Conservation (phyloP, 225 moss, liverwort and hornwort genomes). For the Anthoceros angustus region DNA sequence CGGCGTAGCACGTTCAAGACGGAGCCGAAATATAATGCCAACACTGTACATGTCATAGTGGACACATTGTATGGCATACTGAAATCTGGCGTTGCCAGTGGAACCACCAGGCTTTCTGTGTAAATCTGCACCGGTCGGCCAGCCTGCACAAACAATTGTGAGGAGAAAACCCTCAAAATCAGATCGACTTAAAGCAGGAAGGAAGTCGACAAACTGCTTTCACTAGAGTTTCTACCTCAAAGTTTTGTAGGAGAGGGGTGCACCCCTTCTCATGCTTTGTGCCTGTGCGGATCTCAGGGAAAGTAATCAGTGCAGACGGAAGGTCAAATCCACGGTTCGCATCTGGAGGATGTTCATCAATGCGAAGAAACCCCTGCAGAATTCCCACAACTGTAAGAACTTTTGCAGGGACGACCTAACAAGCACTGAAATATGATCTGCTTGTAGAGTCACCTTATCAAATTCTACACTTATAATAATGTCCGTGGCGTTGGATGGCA, state of each 20-base stretch:
- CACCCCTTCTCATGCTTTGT: conserved; percentile 9
- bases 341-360: conserved; percentile 96
- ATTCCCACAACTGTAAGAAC: neutral
- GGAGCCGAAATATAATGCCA: conserved; percentile 94
- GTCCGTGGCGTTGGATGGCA: conserved; percentile 37
- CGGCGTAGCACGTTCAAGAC: conserved; percentile 73
- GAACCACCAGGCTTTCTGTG: conserved; percentile 54
- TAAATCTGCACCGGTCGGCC: conserved; percentile 36
- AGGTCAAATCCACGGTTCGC: conserved; percentile 93
- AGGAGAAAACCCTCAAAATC: no score
- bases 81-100: conserved; percentile 83
- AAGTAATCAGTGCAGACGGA: conserved; percentile 65
- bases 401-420: neutral
- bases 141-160: no score
- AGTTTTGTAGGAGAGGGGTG: conserved; percentile 18
- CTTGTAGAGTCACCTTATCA: conserved; percentile 39
- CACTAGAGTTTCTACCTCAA: conserved; percentile 19
- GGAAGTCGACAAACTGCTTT: no score
- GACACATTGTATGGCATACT: conserved; percentile 99
- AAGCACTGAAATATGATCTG: neutral
- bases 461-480: conserved; percentile 53
- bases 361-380: conserved; percentile 62
- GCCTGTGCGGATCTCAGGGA: conserved; percentile 25
- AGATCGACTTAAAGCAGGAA: no score
- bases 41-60: conserved; percentile 79